A percentile compares a stretch with the other conserved stretches of the same genome.
phyloP scores from a whole-genome alignment of 2,329 filamentous ascomycete genomes.

The Didymella sp. region DNA sequence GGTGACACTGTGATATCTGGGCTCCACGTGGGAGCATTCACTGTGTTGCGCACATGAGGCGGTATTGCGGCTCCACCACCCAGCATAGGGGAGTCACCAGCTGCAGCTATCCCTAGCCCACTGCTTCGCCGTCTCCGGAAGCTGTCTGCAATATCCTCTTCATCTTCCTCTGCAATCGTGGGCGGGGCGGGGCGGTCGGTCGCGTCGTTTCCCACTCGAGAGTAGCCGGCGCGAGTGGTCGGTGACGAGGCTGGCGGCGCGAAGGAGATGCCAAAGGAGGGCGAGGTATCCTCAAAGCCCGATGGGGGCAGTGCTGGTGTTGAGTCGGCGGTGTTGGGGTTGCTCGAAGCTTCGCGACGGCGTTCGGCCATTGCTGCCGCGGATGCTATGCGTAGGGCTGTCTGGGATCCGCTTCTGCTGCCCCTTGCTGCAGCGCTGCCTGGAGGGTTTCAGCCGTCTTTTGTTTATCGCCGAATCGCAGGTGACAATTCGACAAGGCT shows the following conservation, averaged over 20 bases:
- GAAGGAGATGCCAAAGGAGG: constrained; percentile 31
- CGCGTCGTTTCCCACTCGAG: constrained; percentile 46
- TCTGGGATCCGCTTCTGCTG: constrained; percentile 12
- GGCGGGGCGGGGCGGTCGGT: constrained; percentile 39
- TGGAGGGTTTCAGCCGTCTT: constrained; percentile 14
- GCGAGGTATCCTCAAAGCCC: constrained; percentile 35
- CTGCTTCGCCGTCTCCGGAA: constrained; percentile 26
- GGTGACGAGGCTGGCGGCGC: constrained; percentile 33
- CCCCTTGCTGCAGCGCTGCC: constrained; percentile 12
- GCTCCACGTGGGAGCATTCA: constrained; percentile 11
- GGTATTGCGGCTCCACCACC: constrained; percentile 9
- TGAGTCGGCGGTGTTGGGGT: constrained; percentile 36
- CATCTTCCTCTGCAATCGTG: constrained; percentile 44
- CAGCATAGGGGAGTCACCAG: constrained; percentile 9
- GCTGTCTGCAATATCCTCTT: constrained; percentile 35
- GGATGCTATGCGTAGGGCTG: constrained; percentile 8
- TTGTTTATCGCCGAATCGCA: constrained; percentile 12
- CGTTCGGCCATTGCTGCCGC: constrained; percentile 40
- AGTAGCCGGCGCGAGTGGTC: constrained; percentile 45
- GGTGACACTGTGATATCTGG: constrained; percentile 31
- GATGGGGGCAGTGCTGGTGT: constrained; percentile 39
- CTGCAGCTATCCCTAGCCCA: constrained; percentile 48
- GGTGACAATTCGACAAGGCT: neutral
- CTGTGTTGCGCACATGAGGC: constrained; percentile 3
- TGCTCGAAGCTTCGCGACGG: constrained; percentile 36